These are phyloP conservation scores for Aspergillus sclerotioniger DNA, from an alignment of 495 filamentous ascomycete genomes.

Conservation along the genomic window DNA sequence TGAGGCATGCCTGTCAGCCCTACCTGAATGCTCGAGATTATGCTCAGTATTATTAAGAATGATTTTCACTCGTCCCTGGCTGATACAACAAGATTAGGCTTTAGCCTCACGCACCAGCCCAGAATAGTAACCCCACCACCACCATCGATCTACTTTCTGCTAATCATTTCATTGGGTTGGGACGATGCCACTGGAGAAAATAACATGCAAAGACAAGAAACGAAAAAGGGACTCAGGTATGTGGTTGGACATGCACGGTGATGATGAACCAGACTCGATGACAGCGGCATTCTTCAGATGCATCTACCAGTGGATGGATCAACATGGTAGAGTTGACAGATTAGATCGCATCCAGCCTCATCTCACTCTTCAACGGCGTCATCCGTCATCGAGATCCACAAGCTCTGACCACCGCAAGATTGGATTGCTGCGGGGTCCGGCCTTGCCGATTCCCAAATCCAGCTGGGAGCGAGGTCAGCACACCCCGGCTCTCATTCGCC, in stretches of 20 bases:
- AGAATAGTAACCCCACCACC: constrained; percentile 5
- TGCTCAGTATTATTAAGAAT: not conserved
- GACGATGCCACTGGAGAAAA: not conserved
- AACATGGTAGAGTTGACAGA: not conserved
- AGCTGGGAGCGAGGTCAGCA: constrained; percentile 7
- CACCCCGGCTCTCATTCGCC: constrained; percentile 4
- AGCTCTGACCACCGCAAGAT: constrained; percentile 15
- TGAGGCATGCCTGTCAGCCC: not conserved
- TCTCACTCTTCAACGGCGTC: not conserved
- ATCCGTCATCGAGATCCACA: constrained; percentile 13
- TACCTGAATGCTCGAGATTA: not conserved
- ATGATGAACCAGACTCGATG: not conserved
- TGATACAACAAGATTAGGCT: not conserved
- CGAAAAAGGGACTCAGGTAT: not conserved
- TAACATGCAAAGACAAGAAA: not conserved
- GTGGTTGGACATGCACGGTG: not conserved
- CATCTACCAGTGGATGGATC: not conserved
- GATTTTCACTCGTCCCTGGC: not conserved
- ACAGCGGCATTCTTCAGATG: not conserved
- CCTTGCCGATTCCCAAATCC: constrained; percentile 10
- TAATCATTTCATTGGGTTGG: not conserved
- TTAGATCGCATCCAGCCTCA: not conserved
- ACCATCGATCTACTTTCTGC: constrained; percentile 3
- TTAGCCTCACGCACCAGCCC: constrained; percentile 6
- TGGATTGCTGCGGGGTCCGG: not conserved